Base-by-base conservation (phyloP, 2,329 filamentous ascomycete species). In the Ophiostoma sp. region DNA sequence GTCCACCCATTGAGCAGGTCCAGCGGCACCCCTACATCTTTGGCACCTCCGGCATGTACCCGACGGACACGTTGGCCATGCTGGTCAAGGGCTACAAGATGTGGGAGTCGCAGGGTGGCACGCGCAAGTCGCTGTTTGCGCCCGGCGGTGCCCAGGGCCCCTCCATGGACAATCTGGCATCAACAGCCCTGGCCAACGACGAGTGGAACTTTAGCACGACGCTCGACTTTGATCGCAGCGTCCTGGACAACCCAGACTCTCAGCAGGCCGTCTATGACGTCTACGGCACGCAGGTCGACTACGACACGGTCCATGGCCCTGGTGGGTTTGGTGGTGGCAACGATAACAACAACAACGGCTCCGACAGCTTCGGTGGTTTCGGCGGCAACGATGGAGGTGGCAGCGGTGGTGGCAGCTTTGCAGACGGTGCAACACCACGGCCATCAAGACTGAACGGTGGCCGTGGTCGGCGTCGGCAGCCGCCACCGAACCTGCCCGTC, bases 61-160 rank as follows among this genome's bases (percentile, higher is more conserved):
- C 93, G 0, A 89, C 90, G 0, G 87, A 87, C 0, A 86, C 85
- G 4, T 85, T 95, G 2, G 83, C 88, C 2, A 85, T 89, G 74
- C 84, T 95, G 1, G 91, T 95, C 11, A 88, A 89, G 76, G 90
- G 89, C 15, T 95, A 92, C 82, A 91, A 90, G 78, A 79, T 90
- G 25, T 95, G 93, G 93, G 92, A 95, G 80, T 87, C 90, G 8
- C 87, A 89, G 77, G 93, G 93, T 31, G 92, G 92, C 36, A 89
- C 88, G 76, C 87, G 93, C 63, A 88, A 88, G 75, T 91, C 90
- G 19, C 83, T 92, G 0, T 92, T 92, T 75, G 85, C 85, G 6
- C 81, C 85, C 2, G 87, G 87, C 28, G 90, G 89, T 73, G 89
- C 89, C 1, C 87, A 89, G 75, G 86, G 83, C 1, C 84, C 75